Evolutionary conservation across 2,329 filamentous ascomycete species (phyloP).

Genomic region (Teratosphaeria destructans): DNA sequence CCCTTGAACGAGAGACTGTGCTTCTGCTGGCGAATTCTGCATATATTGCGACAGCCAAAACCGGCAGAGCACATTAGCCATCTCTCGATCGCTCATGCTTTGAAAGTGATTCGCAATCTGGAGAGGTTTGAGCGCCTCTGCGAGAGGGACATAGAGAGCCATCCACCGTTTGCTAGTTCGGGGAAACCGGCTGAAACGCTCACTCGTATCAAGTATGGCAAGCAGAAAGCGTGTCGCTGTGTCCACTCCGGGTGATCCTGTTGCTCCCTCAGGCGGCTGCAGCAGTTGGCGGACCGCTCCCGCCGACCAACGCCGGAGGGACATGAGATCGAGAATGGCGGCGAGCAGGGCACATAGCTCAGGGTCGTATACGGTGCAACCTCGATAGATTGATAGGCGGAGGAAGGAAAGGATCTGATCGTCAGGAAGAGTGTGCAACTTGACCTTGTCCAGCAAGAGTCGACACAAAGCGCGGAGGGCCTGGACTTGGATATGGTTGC

Average conservation of each 20-base stretch:
- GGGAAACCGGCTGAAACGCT: not conserved
- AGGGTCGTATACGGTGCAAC: not conserved
- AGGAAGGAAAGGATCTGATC: not conserved
- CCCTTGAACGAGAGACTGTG: not conserved
- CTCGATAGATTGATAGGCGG: not conserved
- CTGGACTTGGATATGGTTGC: not conserved
- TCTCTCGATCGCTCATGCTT: slow-evolving; percentile 1
- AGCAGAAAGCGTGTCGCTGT: not conserved
- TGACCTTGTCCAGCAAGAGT: slow-evolving; percentile 12
- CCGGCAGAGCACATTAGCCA: slow-evolving; percentile 7
- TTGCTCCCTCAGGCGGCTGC: not conserved
- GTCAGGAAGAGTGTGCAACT: slow-evolving; percentile 8
- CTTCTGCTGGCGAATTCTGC: not conserved
- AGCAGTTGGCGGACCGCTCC: not conserved
- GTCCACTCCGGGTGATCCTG: not conserved
- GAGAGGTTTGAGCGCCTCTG: slow-evolving; percentile 1
- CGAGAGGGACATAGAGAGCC: slow-evolving; percentile 6
- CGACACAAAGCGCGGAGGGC: not conserved
- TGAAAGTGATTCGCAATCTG: slow-evolving; percentile 11
- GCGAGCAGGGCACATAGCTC: not conserved
- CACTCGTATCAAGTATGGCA: not conserved
- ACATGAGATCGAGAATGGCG: not conserved
- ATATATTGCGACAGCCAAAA: slow-evolving; percentile 12
- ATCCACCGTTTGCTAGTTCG: slow-evolving; percentile 3
- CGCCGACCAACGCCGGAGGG: not conserved